A percentile compares a stretch with the other conserved stretches of the same genome.
phyloP scores from a whole-genome alignment of 345 rosid species.

The Camelina sativa region DNA sequence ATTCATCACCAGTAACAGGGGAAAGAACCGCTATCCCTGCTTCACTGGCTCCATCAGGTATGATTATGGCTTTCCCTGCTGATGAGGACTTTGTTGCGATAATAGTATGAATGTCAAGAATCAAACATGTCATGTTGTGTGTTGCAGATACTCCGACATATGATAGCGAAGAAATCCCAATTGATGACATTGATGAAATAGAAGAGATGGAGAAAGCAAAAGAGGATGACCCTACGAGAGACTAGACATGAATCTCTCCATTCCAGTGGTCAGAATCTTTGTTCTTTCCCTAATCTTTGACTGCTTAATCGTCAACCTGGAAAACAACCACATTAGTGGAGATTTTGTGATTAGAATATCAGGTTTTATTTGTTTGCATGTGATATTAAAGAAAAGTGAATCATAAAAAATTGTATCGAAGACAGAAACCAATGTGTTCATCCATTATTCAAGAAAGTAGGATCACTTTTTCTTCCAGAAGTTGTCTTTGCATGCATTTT shows the following conservation, averaged over 20 bases:
- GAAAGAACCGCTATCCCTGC: slow-evolving; percentile 42
- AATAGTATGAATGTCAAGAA: background rate
- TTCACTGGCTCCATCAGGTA: slow-evolving; percentile 54
- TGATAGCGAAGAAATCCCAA: slow-evolving; percentile 71
- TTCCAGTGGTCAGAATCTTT: slow-evolving; percentile 2
- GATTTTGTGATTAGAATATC: background rate
- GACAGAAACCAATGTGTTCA: slow-evolving; percentile 10
- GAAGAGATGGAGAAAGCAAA: slow-evolving; percentile 58
- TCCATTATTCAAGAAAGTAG: slow-evolving; percentile 2
- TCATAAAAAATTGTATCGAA: background rate
- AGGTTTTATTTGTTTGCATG: background rate
- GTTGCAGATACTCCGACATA: slow-evolving; percentile 45
- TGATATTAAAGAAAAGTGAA: background rate
- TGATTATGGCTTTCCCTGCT: slow-evolving; percentile 2
- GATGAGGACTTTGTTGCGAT: background rate
- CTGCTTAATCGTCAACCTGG: slow-evolving; percentile 12
- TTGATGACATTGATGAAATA: slow-evolving; percentile 74
- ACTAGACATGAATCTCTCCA: slow-evolving; percentile 25
- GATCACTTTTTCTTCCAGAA: slow-evolving; percentile 9
- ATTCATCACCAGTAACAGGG: slow-evolving; percentile 52
- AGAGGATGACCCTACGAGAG: slow-evolving; percentile 39
- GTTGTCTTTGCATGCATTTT: slow-evolving; percentile 36
- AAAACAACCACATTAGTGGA: slow-evolving; percentile 9
- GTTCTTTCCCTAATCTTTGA: background rate
- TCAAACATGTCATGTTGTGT: slow-evolving; percentile 17